A percentile compares a stretch with the other conserved stretches of the same genome.
Conservation (phyloP, 1,284 basidiomycete genomes). For the Fomes fomentarius region DNA sequence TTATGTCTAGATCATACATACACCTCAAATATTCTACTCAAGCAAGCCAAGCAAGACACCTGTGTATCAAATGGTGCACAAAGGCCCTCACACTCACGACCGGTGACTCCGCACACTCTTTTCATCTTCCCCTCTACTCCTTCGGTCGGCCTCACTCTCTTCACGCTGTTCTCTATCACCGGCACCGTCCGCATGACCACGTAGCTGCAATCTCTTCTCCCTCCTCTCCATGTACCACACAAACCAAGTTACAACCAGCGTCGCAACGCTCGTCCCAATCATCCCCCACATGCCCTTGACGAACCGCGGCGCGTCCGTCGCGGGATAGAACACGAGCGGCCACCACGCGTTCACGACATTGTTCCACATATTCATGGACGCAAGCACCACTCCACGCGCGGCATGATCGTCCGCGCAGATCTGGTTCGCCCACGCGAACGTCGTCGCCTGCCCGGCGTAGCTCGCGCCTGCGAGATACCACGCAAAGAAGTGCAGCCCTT, state of each 20-base stretch:
- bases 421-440: conserved; percentile 76
- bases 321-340: conserved; percentile 68
- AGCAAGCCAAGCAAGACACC: too few relatives aligned
- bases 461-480: conserved; percentile 69
- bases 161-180: neutral
- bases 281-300: conserved; percentile 68
- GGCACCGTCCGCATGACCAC: neutral
- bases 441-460: conserved; percentile 70
- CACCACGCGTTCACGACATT: conserved; percentile 74
- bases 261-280: conserved; percentile 59
- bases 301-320: conserved; percentile 67
- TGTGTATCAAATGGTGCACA: neutral
- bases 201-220: conserved; percentile 34
- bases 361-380: conserved; percentile 79
- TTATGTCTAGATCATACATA: too few relatives aligned
- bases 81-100: neutral
- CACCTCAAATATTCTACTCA: too few relatives aligned
- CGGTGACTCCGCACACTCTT: neutral
- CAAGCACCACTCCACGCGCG: conserved; percentile 67
- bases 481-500: conserved; percentile 65
- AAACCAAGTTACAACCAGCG: conserved; percentile 55
- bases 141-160: neutral
- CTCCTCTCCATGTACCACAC: conserved; percentile 60
- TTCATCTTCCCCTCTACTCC: conserved; percentile 7
- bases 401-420: conserved; percentile 70